Conservation (phyloP, 257 asterid genomes). For the Solanum bukasovii region DNA sequence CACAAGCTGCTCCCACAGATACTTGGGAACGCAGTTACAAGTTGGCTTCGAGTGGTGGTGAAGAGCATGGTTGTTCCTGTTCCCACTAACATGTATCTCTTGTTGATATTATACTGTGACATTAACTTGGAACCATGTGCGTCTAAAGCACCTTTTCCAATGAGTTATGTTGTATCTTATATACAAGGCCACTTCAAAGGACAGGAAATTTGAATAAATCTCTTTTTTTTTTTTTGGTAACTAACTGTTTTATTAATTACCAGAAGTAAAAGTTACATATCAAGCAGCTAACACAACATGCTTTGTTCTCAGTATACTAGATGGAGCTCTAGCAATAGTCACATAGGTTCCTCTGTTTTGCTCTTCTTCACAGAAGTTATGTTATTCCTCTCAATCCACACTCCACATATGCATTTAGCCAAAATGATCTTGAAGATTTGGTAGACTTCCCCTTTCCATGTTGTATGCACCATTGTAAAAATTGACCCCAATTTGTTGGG, state of each 20-base stretch:
- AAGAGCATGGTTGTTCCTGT: conserved; percentile 24
- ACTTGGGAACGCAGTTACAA: conserved; percentile 32
- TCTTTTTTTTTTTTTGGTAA: neutral
- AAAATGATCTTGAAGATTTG: neutral
- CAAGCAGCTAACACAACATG: neutral
- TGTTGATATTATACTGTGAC: neutral
- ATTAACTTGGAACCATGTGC: neutral
- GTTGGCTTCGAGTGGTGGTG: conserved; percentile 13
- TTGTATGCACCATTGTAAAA: neutral
- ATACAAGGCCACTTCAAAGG: neutral
- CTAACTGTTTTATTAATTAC: neutral
- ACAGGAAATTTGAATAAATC: neutral
- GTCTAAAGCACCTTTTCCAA: neutral
- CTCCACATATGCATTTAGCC: neutral
- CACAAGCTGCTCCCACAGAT: conserved; percentile 25
- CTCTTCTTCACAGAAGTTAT: neutral
- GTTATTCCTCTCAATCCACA: neutral
- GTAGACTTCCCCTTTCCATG: neutral
- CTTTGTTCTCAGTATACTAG: neutral
- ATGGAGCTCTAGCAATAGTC: neutral
- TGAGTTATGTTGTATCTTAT: neutral
- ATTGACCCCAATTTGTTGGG: neutral
- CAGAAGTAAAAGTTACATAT: neutral
- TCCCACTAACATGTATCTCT: conserved; percentile 9
- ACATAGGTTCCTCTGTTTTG: neutral